phyloP scores from a whole-genome alignment of 768 basidiomycete species.

The Thelephora aurantiotincta region DNA sequence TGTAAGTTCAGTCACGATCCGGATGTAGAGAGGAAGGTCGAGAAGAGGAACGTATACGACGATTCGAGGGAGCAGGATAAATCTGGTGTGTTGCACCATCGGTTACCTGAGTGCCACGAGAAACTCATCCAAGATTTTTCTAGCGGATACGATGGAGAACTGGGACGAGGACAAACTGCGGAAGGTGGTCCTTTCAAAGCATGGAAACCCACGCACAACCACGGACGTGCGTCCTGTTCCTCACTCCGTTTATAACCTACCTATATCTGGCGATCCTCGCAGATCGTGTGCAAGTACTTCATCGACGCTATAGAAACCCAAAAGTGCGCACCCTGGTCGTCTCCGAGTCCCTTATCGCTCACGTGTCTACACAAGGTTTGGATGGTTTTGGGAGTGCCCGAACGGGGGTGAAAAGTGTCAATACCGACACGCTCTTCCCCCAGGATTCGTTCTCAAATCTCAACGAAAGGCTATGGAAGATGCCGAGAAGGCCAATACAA shows the following conservation, averaged over 20 bases:
- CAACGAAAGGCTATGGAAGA: conserved; percentile 88
- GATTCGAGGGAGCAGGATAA: conserved; percentile 67
- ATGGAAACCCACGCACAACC: conserved; percentile 81
- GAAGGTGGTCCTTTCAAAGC: conserved; percentile 75
- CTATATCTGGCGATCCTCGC: neutral
- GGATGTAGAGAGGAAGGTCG: conserved; percentile 79
- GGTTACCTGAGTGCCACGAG: neutral
- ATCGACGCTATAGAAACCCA: conserved; percentile 90
- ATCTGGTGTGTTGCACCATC: neutral
- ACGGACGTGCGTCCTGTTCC: conserved; percentile 57
- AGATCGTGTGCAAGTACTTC: conserved; percentile 98
- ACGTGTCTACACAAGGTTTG: conserved; percentile 34
- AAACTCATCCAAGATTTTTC: neutral
- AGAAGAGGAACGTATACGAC: conserved; percentile 91
- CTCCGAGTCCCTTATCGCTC: neutral
- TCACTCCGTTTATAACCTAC: conserved; percentile 1
- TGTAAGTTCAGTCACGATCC: conserved; percentile 97
- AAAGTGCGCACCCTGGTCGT: conserved; percentile 32
- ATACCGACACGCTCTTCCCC: conserved; percentile 90
- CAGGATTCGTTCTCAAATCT: conserved; percentile 90
- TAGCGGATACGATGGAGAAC: conserved; percentile 85
- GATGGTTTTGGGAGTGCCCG: conserved; percentile 96
- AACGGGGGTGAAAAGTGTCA: conserved; percentile 72
- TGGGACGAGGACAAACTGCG: conserved; percentile 95
- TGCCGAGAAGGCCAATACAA: conserved; percentile 75